Evolutionary conservation across 208 protist genomes (phyloP).

Genomic region (Leishmania mexicana): DNA sequence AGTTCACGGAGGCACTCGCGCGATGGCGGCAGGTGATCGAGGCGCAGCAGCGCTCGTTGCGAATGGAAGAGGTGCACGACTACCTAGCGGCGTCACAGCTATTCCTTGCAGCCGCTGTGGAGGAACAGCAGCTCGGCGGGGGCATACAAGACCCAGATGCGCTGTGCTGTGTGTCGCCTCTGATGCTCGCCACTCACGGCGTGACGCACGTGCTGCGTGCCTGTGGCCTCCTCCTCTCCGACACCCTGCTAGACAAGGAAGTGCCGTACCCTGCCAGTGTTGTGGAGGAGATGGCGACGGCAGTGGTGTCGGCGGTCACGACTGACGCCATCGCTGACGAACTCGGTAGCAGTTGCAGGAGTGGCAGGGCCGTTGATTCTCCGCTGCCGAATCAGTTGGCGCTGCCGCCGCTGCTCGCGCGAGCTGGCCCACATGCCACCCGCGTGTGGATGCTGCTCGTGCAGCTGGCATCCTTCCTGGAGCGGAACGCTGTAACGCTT

Average conservation of each 20-base stretch:
- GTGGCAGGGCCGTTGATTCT: not conserved
- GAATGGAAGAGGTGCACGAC: slow-evolving; percentile 17
- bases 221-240: slow-evolving; percentile 20
- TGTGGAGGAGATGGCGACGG: slow-evolving; percentile 1
- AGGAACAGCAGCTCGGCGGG: slow-evolving; percentile 14
- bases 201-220: slow-evolving; percentile 29
- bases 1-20: not conserved
- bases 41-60: slow-evolving; percentile 18
- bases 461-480: slow-evolving; percentile 17
- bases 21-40: slow-evolving; percentile 21
- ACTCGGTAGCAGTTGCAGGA: not conserved
- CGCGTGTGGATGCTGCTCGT: slow-evolving; percentile 25
- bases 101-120: slow-evolving; percentile 21
- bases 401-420: slow-evolving; percentile 2
- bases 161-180: not conserved
- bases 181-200: slow-evolving; percentile 25
- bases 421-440: slow-evolving; percentile 16
- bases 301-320: not conserved
- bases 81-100: slow-evolving; percentile 14
- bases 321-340: not conserved
- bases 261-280: slow-evolving; percentile 14
- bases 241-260: slow-evolving; percentile 9
- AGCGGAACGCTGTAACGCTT: slow-evolving; percentile 8
- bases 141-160: not conserved
- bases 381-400: not conserved